phyloP scores from a whole-genome alignment of 306 rosid genomes.

The Fragaria vesca region DNA sequence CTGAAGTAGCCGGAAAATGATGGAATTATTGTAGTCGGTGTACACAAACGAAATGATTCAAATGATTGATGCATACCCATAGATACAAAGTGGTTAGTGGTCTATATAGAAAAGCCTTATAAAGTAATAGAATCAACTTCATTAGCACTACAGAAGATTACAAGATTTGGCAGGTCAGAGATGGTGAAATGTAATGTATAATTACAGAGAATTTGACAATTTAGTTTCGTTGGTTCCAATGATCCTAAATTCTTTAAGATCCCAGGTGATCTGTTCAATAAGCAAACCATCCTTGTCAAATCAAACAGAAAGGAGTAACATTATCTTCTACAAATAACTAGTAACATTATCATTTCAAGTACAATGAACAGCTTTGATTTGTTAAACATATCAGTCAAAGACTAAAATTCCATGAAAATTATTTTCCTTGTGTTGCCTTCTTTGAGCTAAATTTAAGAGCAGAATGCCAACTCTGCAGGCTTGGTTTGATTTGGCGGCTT shows the following conservation, averaged over 20 bases:
- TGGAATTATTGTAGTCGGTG: not conserved
- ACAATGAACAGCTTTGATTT: slow-evolving; percentile 1
- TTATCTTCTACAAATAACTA: not conserved
- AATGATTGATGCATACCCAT: no score
- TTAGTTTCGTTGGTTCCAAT: not conserved
- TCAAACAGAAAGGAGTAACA: not conserved
- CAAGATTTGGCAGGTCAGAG: not conserved
- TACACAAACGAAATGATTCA: no score
- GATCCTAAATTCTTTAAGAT: not conserved
- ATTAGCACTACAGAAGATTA: no score
- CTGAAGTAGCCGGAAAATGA: no score
- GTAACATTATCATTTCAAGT: not conserved
- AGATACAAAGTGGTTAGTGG: no score
- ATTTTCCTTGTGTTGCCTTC: slow-evolving; percentile 1
- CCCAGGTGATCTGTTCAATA: not conserved
- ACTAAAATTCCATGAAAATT: slow-evolving; percentile 4
- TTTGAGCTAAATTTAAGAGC: slow-evolving; percentile 9
- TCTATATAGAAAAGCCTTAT: no score
- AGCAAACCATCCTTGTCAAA: not conserved
- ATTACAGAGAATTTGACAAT: not conserved
- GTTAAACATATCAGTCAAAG: not conserved
- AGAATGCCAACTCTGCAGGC: slow-evolving; percentile 9
- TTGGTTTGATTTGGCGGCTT: slow-evolving; percentile 28
- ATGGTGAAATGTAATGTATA: not conserved
- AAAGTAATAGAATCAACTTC: no score